Conservation (phyloP, 495 filamentous ascomycete genomes). For the Xylaria venustula region DNA sequence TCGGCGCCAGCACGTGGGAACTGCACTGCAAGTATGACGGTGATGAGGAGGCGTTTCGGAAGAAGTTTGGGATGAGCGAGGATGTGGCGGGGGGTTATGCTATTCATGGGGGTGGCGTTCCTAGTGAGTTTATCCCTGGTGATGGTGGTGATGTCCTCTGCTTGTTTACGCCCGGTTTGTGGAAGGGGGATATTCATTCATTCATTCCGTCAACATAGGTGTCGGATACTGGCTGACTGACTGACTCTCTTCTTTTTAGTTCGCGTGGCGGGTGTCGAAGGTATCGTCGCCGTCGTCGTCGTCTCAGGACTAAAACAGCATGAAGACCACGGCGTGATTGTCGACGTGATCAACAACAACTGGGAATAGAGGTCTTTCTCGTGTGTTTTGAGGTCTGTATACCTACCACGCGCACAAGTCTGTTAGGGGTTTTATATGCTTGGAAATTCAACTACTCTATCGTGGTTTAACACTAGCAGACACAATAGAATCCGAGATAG, state of each 20-base stretch:
- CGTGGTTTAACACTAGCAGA: too few relatives aligned
- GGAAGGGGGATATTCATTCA: too few relatives aligned
- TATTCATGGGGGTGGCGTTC: constrained; percentile 72
- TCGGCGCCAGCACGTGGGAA: constrained; percentile 63
- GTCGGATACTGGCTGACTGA: neutral
- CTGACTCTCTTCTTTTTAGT: constrained; percentile 27
- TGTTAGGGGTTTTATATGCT: too few relatives aligned
- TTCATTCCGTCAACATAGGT: neutral
- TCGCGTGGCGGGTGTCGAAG: constrained; percentile 67
- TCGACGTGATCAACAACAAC: constrained; percentile 59
- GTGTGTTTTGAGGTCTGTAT: too few relatives aligned
- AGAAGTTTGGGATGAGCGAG: constrained; percentile 54
- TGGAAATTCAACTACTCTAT: too few relatives aligned
- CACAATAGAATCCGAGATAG: too few relatives aligned
- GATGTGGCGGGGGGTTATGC: constrained; percentile 61
- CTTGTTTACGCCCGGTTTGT: too few relatives aligned
- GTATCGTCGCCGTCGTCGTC: constrained; percentile 68
- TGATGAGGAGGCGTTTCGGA: constrained; percentile 57
- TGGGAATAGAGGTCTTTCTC: constrained; percentile 25
- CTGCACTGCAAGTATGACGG: constrained; percentile 59
- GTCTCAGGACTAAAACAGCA: constrained; percentile 75
- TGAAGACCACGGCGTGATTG: constrained; percentile 73
- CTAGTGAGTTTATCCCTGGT: constrained; percentile 32
- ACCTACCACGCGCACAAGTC: too few relatives aligned
- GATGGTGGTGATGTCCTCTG: neutral